A percentile compares a stretch with the other conserved stretches of the same genome.
These are phyloP conservation scores for Aureobasidium sp. DNA, from an alignment of 2,329 filamentous ascomycete species.

Conservation along the genomic window DNA sequence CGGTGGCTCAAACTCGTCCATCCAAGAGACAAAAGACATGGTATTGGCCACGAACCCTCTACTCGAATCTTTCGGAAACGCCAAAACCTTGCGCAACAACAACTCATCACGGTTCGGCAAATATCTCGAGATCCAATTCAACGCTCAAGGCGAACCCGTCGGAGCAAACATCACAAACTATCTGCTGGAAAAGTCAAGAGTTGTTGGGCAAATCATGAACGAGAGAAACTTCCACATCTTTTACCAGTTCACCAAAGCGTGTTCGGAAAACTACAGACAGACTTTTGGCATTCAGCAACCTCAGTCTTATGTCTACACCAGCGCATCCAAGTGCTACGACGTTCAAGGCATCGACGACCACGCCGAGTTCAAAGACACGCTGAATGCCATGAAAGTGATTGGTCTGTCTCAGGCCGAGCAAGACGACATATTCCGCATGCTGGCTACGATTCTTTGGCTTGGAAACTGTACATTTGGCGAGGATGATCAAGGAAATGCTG, in stretches of 20 bases:
- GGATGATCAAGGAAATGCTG: conserved; percentile 81
- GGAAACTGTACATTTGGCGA: conserved; percentile 90
- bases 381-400: conserved; percentile 93
- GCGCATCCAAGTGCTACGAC: conserved; percentile 86
- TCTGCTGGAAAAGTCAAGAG: conserved; percentile 86
- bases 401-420: conserved; percentile 82
- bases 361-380: conserved; percentile 79
- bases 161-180: conserved; percentile 99
- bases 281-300: conserved; percentile 87
- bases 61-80: conserved; percentile 95
- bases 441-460: conserved; percentile 85
- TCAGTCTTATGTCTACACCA: conserved; percentile 89
- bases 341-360: conserved; percentile 90
- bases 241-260: conserved; percentile 96
- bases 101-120: conserved; percentile 98
- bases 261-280: conserved; percentile 77
- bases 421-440: conserved; percentile 93
- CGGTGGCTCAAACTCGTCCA: conserved; percentile 73
- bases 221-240: conserved; percentile 99
- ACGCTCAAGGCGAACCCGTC: conserved; percentile 79
- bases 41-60: conserved; percentile 95
- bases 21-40: conserved; percentile 98
- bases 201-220: conserved; percentile 89
- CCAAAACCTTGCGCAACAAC: conserved; percentile 96
- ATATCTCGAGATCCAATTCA: conserved; percentile 96